Evolutionary conservation across 2,329 filamentous ascomycete genomes (phyloP), one percentile per base, ranked within the genome.

Genomic region (Colletotrichum sp.): DNA sequence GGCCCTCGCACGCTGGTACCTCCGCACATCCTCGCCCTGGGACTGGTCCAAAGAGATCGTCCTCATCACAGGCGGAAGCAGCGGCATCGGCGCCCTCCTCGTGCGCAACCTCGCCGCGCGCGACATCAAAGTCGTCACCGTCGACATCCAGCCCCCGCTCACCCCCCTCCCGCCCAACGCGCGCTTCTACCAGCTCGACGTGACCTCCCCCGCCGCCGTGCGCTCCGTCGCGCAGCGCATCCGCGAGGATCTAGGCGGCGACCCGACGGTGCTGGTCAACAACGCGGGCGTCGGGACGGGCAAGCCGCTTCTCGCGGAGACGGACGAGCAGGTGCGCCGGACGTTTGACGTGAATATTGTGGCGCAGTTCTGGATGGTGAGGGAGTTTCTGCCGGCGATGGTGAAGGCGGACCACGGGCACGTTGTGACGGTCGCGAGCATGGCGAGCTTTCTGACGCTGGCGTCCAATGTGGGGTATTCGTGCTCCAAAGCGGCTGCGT

Each of bases 221-320:
- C 79, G 83, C 12, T 78, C 82, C 5, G 84, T 84, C 18, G 88
- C 86, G 0, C 78, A 81, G 8, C 74, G 82, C 5, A 86, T 92
- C 78, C 85, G 87, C 60, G 78, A 82, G 18, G 72, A 78, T 13
- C 80, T 83, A 57, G 83, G 83, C 58, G 83, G 83, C 32, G 32
- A 72, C 32, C 83, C 83, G 2, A 84, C 83, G 5, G 81, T 85
- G 67, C 79, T 84, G 5, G 76, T 85, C 68, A 84, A 84, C 78
- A 85, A 85, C 66, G 83, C 83, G 1, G 83, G 82, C 18, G 86
- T 91, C 16, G 86, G 34, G 4, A 63, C 15, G 6, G 26, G 57
- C 57, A 63, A 34, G 55, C 43, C 67, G 57, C 48, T 71, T 4
- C 57, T 71, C 18, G 58, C 28, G 24, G 67, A 71, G 57, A 71